These are phyloP conservation scores for Penstemon eatonii DNA, from an alignment of 257 asterid genomes.

Conservation along the genomic window DNA sequence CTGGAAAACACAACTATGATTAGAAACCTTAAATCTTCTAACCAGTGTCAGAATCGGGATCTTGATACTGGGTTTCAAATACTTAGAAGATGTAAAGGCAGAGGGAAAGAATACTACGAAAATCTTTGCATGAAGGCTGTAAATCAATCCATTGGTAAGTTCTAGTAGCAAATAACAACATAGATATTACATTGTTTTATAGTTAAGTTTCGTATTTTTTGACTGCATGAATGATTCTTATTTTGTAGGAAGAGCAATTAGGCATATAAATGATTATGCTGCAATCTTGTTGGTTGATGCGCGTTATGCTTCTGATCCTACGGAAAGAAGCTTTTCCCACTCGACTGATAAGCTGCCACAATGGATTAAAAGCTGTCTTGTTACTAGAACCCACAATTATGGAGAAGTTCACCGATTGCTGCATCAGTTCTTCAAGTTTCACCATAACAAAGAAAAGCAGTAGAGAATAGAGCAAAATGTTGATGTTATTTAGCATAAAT, in stretches of 20 bases:
- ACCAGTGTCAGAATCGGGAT: constrained; percentile 40
- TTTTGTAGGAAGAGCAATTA: constrained; percentile 85
- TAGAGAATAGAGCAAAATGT: constrained; percentile 12
- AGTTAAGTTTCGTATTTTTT: constrained; percentile 4
- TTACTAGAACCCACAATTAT: constrained; percentile 52
- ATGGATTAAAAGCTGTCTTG: constrained; percentile 73
- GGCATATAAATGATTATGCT: constrained; percentile 84
- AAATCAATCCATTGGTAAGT: constrained; percentile 90
- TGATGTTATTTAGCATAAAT: constrained; percentile 1
- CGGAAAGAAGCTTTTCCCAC: constrained; percentile 50
- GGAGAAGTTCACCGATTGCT: constrained; percentile 79
- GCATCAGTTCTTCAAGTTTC: constrained; percentile 85
- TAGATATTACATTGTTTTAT: constrained; percentile 9
- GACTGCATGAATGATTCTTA: constrained; percentile 21
- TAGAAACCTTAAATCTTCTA: constrained; percentile 27
- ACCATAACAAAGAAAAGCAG: constrained; percentile 44
- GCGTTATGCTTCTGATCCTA: constrained; percentile 70
- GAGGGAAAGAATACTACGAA: constrained; percentile 92
- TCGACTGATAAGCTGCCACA: constrained; percentile 76
- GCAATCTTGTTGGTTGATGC: constrained; percentile 87
- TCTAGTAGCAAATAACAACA: not conserved
- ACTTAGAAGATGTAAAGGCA: constrained; percentile 72
- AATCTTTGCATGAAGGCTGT: constrained; percentile 99
- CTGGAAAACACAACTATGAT: constrained; percentile 36
- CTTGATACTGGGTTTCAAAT: constrained; percentile 62